A percentile compares a stretch with the other conserved stretches of the same genome.
These are phyloP conservation scores for Phytophthora crassamura DNA, from an alignment of 352 stramenopile genomes.

Conservation along the genomic window DNA sequence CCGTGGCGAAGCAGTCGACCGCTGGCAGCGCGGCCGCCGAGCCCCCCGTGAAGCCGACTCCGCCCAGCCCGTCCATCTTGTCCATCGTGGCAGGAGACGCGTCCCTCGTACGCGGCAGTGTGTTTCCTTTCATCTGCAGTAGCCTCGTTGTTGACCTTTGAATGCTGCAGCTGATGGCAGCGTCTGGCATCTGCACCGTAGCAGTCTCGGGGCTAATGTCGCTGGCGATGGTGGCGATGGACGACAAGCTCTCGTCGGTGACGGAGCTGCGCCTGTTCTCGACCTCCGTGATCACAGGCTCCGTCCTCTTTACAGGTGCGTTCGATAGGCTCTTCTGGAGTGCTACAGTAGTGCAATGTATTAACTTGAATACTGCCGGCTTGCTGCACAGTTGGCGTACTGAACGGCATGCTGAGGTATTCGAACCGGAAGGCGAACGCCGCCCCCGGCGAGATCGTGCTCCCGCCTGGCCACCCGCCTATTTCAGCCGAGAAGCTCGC, in stretches of 20 bases:
- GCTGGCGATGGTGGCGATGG: constrained; percentile 49
- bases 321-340: neutral
- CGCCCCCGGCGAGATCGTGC: constrained; percentile 40
- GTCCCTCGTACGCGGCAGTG: constrained; percentile 41
- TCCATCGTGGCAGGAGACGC: constrained; percentile 59
- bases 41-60: constrained; percentile 9
- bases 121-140: neutral
- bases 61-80: constrained; percentile 33
- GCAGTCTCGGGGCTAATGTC: constrained; percentile 62
- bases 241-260: constrained; percentile 53
- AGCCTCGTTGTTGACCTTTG: neutral
- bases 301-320: constrained; percentile 59
- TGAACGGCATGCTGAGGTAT: constrained; percentile 56
- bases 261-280: constrained; percentile 72
- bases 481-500: constrained; percentile 45
- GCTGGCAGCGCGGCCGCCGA: constrained; percentile 11
- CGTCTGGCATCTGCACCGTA: constrained; percentile 58
- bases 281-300: constrained; percentile 67
- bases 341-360: no score
- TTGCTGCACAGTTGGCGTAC: constrained; percentile 36
- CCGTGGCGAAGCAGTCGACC: constrained; percentile 1
- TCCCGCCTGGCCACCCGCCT: constrained; percentile 44
- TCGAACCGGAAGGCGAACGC: constrained; percentile 44
- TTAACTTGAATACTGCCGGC: neutral
- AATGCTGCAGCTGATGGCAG: constrained; percentile 30